Conservation (phyloP, 2,329 filamentous ascomycete species). For the Paraphoma chrysanthemicola region DNA sequence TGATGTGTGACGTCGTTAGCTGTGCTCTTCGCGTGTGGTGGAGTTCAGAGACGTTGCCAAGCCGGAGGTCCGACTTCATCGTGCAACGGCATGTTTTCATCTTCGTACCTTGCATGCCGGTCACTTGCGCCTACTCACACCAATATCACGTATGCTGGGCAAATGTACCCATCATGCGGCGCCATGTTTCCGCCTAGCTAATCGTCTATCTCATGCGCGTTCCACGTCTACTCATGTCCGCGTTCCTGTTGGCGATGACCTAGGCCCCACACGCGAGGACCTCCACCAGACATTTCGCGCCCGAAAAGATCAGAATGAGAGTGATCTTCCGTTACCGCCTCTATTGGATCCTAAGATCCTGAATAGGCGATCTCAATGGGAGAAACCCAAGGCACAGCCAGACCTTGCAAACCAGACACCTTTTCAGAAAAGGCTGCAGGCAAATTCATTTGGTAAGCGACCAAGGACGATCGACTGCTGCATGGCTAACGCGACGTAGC, state of each 20-base stretch:
- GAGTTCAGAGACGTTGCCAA: constrained; percentile 20
- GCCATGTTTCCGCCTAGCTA: constrained; percentile 25
- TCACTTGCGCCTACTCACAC: constrained; percentile 1
- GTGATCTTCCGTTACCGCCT: constrained; percentile 55
- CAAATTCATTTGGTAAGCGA: constrained; percentile 68
- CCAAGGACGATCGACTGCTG: background rate
- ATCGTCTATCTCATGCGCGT: constrained; percentile 8
- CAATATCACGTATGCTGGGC: constrained; percentile 35
- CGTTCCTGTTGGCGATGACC: constrained; percentile 23
- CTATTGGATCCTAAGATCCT: constrained; percentile 55
- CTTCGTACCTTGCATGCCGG: background rate
- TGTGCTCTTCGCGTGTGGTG: constrained; percentile 3
- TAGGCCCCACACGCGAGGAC: constrained; percentile 41
- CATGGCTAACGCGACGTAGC: constrained; percentile 53
- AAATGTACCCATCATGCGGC: constrained; percentile 23
- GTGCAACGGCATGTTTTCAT: background rate
- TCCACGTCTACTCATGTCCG: constrained; percentile 15
- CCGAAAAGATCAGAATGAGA: constrained; percentile 40
- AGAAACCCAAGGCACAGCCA: constrained; percentile 51
- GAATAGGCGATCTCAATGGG: constrained; percentile 43
- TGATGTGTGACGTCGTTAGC: constrained; percentile 24
- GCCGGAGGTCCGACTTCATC: constrained; percentile 23
- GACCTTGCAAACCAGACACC: constrained; percentile 51
- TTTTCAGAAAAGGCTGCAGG: constrained; percentile 65
- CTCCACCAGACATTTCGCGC: constrained; percentile 39